Percentiles rank a stretch among this genome's conserved stretches.
phyloP scores from a whole-genome alignment of 805 yeast genomes.

The Diddensiella santjacobensis region DNA sequence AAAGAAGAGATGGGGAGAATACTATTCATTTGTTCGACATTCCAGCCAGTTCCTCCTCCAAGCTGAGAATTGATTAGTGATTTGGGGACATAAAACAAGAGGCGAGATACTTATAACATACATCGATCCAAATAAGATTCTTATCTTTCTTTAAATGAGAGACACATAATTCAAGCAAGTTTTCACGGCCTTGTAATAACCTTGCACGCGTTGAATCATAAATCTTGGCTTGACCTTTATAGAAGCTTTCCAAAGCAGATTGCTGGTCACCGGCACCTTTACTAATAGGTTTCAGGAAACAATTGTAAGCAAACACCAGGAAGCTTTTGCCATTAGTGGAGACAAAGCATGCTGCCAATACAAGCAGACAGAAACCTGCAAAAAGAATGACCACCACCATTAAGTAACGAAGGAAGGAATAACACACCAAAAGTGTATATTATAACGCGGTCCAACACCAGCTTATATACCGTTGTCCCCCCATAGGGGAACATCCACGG shows the following conservation, averaged over 20 bases:
- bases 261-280: constrained; percentile 45
- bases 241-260: constrained; percentile 62
- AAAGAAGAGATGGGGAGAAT: constrained; percentile 49
- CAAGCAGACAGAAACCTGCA: constrained; percentile 1
- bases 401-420: not conserved
- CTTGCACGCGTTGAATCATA: constrained; percentile 69
- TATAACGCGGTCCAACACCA: too few species aligned
- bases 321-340: constrained; percentile 2
- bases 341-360: not conserved
- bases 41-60: constrained; percentile 86
- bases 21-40: constrained; percentile 70
- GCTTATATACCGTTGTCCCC: too few species aligned
- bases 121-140: constrained; percentile 31
- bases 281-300: constrained; percentile 58
- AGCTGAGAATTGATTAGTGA: constrained; percentile 25
- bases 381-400: not conserved
- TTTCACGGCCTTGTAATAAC: constrained; percentile 67
- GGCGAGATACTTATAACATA: not conserved
- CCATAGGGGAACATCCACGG: too few species aligned
- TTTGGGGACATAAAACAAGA: not conserved
- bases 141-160: constrained; percentile 47
- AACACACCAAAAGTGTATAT: too few species aligned
- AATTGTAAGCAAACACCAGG: constrained; percentile 41
- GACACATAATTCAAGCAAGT: constrained; percentile 54
- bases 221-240: constrained; percentile 70